Percentiles rank a stretch among this genome's conserved stretches.
phyloP scores from a whole-genome alignment of 2,329 filamentous ascomycete genomes.

The Mollisiaceae sp. region DNA sequence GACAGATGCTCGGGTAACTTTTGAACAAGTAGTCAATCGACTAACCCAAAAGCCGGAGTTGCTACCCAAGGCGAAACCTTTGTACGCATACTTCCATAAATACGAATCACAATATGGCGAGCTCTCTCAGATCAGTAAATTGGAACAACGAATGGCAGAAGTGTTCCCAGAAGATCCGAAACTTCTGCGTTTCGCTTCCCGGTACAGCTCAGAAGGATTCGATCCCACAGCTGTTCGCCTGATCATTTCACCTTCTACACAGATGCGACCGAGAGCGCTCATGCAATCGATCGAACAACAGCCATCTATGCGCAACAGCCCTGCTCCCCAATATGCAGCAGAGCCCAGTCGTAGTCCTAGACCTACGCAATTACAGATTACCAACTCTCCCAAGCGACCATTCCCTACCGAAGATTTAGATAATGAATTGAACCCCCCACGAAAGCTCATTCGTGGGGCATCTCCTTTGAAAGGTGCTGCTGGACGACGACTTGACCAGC shows the following conservation, averaged over 20 bases:
- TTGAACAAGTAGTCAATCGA: constrained; percentile 89
- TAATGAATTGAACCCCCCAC: constrained; percentile 73
- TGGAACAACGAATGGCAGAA: constrained; percentile 91
- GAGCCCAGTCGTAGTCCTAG: constrained; percentile 43
- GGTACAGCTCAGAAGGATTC: constrained; percentile 76
- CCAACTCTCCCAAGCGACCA: constrained; percentile 48
- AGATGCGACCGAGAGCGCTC: constrained; percentile 71
- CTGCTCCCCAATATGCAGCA: constrained; percentile 40
- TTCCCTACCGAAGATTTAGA: constrained; percentile 68
- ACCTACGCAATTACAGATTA: constrained; percentile 39
- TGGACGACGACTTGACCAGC: constrained; percentile 80
- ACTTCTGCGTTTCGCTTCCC: constrained; percentile 74
- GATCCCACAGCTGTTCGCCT: constrained; percentile 82
- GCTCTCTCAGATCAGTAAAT: constrained; percentile 83
- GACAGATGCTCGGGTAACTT: constrained; percentile 89
- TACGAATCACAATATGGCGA: constrained; percentile 96
- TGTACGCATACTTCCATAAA: constrained; percentile 92
- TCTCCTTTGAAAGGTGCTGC: constrained; percentile 87
- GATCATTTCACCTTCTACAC: constrained; percentile 79
- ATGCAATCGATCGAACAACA: constrained; percentile 60
- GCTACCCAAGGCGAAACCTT: constrained; percentile 75
- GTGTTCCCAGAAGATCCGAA: constrained; percentile 89
- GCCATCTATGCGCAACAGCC: constrained; percentile 47
- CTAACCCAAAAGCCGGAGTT: constrained; percentile 79
- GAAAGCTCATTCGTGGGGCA: constrained; percentile 86